These are phyloP conservation scores for Ophiostoma ulmi DNA, from an alignment of 2,329 filamentous ascomycete species.

Conservation along the genomic window DNA sequence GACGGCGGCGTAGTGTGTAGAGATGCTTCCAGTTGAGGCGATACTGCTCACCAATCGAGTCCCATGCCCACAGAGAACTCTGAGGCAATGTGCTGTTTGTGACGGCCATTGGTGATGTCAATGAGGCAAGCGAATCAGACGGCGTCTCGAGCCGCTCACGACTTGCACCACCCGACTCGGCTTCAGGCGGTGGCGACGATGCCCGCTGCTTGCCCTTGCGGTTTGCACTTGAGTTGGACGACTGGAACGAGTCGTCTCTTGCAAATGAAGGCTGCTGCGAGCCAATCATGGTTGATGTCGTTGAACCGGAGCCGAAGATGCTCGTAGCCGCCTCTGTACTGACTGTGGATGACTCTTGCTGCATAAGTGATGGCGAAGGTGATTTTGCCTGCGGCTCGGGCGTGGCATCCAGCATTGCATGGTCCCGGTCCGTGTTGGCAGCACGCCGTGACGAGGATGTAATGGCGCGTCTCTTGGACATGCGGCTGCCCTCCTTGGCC, in stretches of 20 bases:
- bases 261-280: slow-evolving; percentile 14
- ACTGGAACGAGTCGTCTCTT: not conserved
- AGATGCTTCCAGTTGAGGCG: slow-evolving; percentile 89
- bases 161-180: not conserved
- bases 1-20: slow-evolving; percentile 75
- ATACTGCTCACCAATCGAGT: slow-evolving; percentile 44
- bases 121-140: not conserved
- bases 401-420: slow-evolving; percentile 37
- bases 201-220: slow-evolving; percentile 38
- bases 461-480: slow-evolving; percentile 52
- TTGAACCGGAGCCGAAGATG: slow-evolving; percentile 15
- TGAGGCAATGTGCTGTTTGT: not conserved
- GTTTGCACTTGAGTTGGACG: not conserved
- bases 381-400: not conserved
- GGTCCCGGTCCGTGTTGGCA: slow-evolving; percentile 44
- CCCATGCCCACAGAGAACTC: slow-evolving; percentile 47
- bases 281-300: not conserved
- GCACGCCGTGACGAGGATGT: slow-evolving; percentile 34
- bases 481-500: slow-evolving; percentile 44
- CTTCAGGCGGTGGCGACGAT: slow-evolving; percentile 17
- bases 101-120: slow-evolving; percentile 17
- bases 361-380: not conserved
- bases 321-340: not conserved
- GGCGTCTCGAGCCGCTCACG: not conserved
- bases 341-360: not conserved